These are phyloP conservation scores for Clonostachys sp. DNA, from an alignment of 2,329 filamentous ascomycete species.

Conservation along the genomic window DNA sequence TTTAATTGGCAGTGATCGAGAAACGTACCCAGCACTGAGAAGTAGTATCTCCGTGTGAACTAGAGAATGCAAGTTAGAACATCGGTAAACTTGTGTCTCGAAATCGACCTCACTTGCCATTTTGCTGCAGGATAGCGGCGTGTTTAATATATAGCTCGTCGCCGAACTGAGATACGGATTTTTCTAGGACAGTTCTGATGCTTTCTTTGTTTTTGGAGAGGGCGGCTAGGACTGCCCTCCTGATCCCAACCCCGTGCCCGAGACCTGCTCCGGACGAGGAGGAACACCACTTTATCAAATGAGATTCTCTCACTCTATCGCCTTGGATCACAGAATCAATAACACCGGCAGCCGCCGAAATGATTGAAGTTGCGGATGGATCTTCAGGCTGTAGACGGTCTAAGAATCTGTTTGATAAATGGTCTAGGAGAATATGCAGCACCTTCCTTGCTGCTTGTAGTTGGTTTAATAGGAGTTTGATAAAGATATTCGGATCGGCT, in stretches of 20 bases:
- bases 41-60: constrained; percentile 77
- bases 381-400: constrained; percentile 23
- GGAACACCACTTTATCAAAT: constrained; percentile 62
- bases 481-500: constrained; percentile 14
- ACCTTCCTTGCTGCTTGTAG: constrained; percentile 16
- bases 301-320: constrained; percentile 41
- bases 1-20: constrained; percentile 60
- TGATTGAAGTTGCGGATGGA: constrained; percentile 18
- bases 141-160: constrained; percentile 86
- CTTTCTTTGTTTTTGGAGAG: constrained; percentile 46
- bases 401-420: constrained; percentile 41
- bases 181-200: constrained; percentile 58
- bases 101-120: constrained; percentile 50
- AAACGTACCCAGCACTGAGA: constrained; percentile 71
- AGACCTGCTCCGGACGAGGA: constrained; percentile 60
- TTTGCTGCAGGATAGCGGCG: constrained; percentile 79
- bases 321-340: constrained; percentile 43
- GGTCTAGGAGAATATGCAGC: constrained; percentile 20
- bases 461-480: constrained; percentile 19
- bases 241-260: constrained; percentile 59
- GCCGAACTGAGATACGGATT: constrained; percentile 69
- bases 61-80: constrained; percentile 27
- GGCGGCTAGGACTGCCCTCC: constrained; percentile 59
- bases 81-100: background rate
- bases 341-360: constrained; percentile 56